Evolutionary conservation across 78 protist species (phyloP), one percentile per base, ranked within the genome.

Genomic region (Cavenderia fasciculata): DNA sequence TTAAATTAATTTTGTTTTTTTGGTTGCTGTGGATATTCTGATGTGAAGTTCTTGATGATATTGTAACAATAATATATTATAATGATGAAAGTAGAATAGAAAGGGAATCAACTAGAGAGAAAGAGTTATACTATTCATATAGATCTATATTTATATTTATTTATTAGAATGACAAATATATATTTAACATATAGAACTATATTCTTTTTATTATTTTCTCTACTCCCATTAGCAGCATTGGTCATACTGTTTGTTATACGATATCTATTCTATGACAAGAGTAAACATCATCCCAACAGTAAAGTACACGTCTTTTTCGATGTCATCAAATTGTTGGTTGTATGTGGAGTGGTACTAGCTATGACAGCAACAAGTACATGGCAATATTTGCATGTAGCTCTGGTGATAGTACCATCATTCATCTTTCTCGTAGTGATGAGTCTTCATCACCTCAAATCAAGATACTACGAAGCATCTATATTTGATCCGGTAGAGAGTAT

Each of bases 161-260:
- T n/a, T n/a, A n/a, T n/a, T n/a, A n/a, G n/a, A n/a, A n/a, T n/a
- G n/a, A n/a, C 6, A 52, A 66, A 23, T n/a, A 66, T 27, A 66
- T 61, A 66, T 25, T 2, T 82, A 19, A 59, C 90, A 31, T 82
- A 82, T 82, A 82, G 61, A 68, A 52, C 25, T 2, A 68, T 25
- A 51, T 68, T 59, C 11, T 82, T 82, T 68, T 69, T 82, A 31
- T 40, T 54, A 52, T 69, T 82, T 59, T 68, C 44, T 23, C 27
- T 70, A 27, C 2, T 69, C 18, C 90, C 90, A n/a, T 38, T 82
- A 0, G 34, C 68, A 44, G 56, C 31, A 8, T 7, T 68, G n/a
- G 1, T 82, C 1, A 6, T 82, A 43, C 68, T 82, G 65, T 25
- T 68, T 14, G 11, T 66, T 21, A 68, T 82, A 6, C 38, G 70